A percentile compares a stretch with the other conserved stretches of the same genome.
These are phyloP conservation scores for Pleurotus djamor DNA, from an alignment of 768 basidiomycete species.

Conservation along the genomic window DNA sequence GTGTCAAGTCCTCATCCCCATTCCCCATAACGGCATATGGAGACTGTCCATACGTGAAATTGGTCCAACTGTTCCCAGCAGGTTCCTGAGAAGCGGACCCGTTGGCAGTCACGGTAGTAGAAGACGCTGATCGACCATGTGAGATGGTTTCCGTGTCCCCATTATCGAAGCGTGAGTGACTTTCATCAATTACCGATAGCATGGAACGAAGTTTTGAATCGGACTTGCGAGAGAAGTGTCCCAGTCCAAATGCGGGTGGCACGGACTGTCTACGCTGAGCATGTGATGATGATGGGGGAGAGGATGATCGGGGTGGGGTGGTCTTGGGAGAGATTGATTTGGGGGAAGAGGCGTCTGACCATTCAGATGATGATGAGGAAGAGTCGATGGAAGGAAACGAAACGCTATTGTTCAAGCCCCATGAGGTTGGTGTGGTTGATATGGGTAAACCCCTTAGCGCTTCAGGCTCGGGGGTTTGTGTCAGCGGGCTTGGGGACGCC, in stretches of 20 bases:
- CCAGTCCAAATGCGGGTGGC: conserved; percentile 27
- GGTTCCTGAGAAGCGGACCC: conserved; percentile 19
- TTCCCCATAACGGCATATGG: conserved; percentile 22
- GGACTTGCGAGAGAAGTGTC: conserved; percentile 46
- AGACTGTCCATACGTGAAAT: conserved; percentile 34
- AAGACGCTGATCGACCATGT: conserved; percentile 18
- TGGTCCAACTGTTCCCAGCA: conserved; percentile 30
- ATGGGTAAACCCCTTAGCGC: conserved; percentile 26
- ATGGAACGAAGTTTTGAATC: conserved; percentile 71
- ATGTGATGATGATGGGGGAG: conserved; percentile 40
- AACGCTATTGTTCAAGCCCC: conserved; percentile 46
- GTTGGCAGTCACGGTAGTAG: conserved; percentile 15
- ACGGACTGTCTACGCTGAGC: conserved; percentile 50
- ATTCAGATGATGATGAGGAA: conserved; percentile 34
- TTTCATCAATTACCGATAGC: conserved; percentile 73
- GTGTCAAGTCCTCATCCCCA: conserved; percentile 15
- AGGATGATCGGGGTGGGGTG: conserved; percentile 47
- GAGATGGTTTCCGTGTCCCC: conserved; percentile 14
- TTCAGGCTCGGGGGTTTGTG: conserved; percentile 43
- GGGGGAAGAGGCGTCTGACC: conserved; percentile 47
- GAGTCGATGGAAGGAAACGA: conserved; percentile 44
- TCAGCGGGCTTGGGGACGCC: conserved; percentile 58
- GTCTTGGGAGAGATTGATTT: conserved; percentile 38
- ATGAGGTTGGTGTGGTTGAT: conserved; percentile 36
- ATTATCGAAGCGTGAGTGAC: conserved; percentile 31